Evolutionary conservation across 2,329 filamentous ascomycete genomes (phyloP).

Genomic region (Apiospora aurea): DNA sequence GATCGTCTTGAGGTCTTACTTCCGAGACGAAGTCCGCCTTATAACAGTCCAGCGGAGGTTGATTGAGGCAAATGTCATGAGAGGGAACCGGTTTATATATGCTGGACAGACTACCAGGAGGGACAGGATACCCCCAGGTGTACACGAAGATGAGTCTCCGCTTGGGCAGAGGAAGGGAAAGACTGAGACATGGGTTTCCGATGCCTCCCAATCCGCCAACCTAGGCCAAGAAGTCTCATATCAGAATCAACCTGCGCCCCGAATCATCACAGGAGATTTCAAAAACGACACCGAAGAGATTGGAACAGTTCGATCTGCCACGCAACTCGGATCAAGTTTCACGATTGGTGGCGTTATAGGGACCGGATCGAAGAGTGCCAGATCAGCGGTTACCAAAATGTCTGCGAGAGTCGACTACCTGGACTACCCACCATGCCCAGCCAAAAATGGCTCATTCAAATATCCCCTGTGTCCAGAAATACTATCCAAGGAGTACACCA

Average conservation of each 20-base stretch:
- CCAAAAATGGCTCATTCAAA: not conserved
- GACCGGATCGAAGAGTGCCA: not conserved
- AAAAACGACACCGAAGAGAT: not conserved
- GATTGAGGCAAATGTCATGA: not conserved
- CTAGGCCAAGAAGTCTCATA: not conserved
- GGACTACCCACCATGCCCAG: not conserved
- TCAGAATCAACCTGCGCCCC: not conserved
- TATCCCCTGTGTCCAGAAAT: not conserved
- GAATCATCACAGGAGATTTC: not conserved
- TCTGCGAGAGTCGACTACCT: not conserved
- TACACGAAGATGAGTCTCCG: not conserved
- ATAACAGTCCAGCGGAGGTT: not conserved
- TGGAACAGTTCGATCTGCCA: not conserved
- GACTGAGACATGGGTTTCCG: not conserved
- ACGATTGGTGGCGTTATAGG: not conserved
- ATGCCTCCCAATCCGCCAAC: not conserved
- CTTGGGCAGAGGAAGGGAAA: not conserved
- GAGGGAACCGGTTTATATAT: not conserved
- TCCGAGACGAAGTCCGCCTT: not conserved
- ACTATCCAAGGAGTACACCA: not conserved
- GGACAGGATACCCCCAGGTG: not conserved
- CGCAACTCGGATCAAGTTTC: not conserved
- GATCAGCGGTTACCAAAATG: not conserved
- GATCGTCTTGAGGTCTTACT: not conserved
- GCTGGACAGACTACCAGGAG: not conserved